Evolutionary conservation across 768 basidiomycete species (phyloP), one percentile per base, ranked within the genome.

Genomic region (Boletus sp.): DNA sequence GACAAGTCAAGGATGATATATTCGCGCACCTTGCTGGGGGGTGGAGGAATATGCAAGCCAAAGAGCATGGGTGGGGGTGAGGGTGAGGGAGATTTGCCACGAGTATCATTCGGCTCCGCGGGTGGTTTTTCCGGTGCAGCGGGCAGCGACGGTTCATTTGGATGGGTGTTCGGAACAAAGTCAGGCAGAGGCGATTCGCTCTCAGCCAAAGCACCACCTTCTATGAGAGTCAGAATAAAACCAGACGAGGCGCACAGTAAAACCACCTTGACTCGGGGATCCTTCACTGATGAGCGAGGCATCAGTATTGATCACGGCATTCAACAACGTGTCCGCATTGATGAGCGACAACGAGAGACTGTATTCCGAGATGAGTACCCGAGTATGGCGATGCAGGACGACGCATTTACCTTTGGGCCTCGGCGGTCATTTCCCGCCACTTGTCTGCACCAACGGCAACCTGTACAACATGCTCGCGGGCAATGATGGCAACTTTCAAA

Each of bases 361-460:
- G 56, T 4, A 29, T 42, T 28, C 24, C 15, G 4, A 57, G 36
- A 46, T 71, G 17, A 62, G 57, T n/a, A 30, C 17, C 3, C 36
- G 7, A 36, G 40, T 17, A 47, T 17, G 50, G n/a, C 17, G 9
- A 15, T 48, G 33, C 15, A 50, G 44, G 56, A 39, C 30, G 50
- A 18, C 33, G 11, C 42, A 39, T 67, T 72, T 47, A 88, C 88
- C 72, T 77, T 60, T 74, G 74, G 2, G 82, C 82, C 58, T 83
- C 82, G 0, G 76, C 70, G 0, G 75, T 71, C 36, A 89, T 67
- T 37, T 81, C 78, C 32, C 71, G 70, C 87, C 86, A 90, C 20
- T 59, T 74, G n/a, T 77, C 77, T 20, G 67, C 62, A 2, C 86
- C 85, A n/a, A 85, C 69, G 1, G 78, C 83, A 11, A 78, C 72